Evolutionary conservation across 108 stramenopile species (phyloP).

Genomic region (Skeletonema menzelii): DNA sequence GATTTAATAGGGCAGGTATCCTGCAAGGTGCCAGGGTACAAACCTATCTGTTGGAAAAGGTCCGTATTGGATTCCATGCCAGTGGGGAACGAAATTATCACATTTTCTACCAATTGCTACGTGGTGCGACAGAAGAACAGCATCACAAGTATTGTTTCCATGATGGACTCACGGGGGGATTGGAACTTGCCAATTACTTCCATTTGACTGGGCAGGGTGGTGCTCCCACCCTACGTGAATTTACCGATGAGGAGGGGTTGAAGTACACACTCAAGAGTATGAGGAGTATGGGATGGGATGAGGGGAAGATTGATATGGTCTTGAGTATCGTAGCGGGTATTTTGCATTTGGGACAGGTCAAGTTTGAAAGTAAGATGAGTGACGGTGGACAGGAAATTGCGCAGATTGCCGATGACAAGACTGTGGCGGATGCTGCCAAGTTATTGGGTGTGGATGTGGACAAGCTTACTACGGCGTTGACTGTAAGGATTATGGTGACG

Average conservation of each 20-base stretch:
- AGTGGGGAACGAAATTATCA: slow-evolving; percentile 93
- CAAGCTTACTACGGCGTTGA: slow-evolving; percentile 75
- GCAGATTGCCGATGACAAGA: slow-evolving; percentile 61
- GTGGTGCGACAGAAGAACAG: slow-evolving; percentile 83
- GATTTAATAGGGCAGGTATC: slow-evolving; percentile 88
- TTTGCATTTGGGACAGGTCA: slow-evolving; percentile 88
- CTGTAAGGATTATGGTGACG: slow-evolving; percentile 79
- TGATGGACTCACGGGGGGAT: slow-evolving; percentile 77
- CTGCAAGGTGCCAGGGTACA: slow-evolving; percentile 93
- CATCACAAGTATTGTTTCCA: slow-evolving; percentile 78
- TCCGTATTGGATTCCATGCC: slow-evolving; percentile 90
- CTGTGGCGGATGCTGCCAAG: slow-evolving; percentile 65
- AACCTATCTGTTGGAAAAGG: slow-evolving; percentile 98
- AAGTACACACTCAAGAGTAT: slow-evolving; percentile 84
- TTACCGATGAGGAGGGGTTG: slow-evolving; percentile 90
- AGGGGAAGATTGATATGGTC: slow-evolving; percentile 70
- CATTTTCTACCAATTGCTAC: slow-evolving; percentile 94
- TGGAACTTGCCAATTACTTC: slow-evolving; percentile 76
- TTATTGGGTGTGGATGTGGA: slow-evolving; percentile 83
- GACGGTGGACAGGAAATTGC: slow-evolving; percentile 70
- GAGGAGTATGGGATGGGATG: slow-evolving; percentile 78
- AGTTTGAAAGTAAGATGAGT: slow-evolving; percentile 67
- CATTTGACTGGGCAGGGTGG: slow-evolving; percentile 89
- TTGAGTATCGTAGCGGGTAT: slow-evolving; percentile 85
- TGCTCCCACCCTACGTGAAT: slow-evolving; percentile 82